Evolutionary conservation across 257 asterid species (phyloP), one percentile per base, ranked within the genome.

Genomic region (Pogostemon cablin): DNA sequence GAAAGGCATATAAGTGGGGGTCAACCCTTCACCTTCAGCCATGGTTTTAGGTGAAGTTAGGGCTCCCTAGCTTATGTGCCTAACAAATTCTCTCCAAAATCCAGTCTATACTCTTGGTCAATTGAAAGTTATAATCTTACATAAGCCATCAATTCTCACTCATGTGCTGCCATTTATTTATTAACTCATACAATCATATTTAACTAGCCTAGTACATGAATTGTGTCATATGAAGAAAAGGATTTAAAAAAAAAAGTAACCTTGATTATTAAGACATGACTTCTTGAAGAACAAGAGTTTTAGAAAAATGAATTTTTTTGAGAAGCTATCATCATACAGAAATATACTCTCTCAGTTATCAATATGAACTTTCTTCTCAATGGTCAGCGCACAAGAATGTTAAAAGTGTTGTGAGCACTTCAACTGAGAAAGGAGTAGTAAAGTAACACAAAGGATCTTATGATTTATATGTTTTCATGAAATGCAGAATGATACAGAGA

Each of bases 381-480:
- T 38, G 38, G 17, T 34, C 50, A 20, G 44, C 6, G 53, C 59
- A 64, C 9, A 43, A 17, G 59, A 35, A 64, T 49, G 17, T 32
- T 7, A 25, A 54, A 72, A 11, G 32, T 25, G 62, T 3, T 12
- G 61, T 48, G 37, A 61, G 64, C 12, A 53, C 7, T 39, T 65
- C 52, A 65, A 55, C 34, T 44, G 38, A 25, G 32, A 62, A 62
- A 49, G 42, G 37, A 67, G 60, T 67, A 41, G 37, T 39, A 52
- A 75, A 43, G 11, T 50, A 35, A 52, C 25, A 58, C 7, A 71
- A 37, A 32, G 43, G 15, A 35, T 6, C 38, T 57, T 47, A 47
- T 46, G 32, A 40, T 54, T 64, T 61, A 55, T 35, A 7, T 63
- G 57, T 53, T 48, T 67, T 7, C 35, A 40, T n/a, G 52, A 39